A percentile compares a stretch with the other conserved stretches of the same genome.
Evolutionary conservation across 108 stramenopile genomes (phyloP).

Genomic region (Mediolabrus comicus): DNA sequence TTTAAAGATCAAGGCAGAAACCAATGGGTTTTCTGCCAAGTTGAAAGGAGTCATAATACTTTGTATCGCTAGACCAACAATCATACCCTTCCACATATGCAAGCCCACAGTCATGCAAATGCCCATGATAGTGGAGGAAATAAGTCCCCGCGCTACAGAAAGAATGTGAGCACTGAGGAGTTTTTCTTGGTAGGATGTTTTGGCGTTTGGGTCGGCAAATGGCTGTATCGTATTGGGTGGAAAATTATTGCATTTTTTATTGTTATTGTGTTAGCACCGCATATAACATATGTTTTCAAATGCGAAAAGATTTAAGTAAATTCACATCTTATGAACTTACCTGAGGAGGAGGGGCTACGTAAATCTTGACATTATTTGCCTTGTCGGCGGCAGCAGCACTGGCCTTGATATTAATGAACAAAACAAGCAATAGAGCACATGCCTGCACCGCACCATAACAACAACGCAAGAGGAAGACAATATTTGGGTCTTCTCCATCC

Average conservation of each 20-base stretch:
- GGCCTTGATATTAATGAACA: constrained; percentile 67
- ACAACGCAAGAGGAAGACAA: constrained; percentile 69
- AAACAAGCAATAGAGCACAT: constrained; percentile 53
- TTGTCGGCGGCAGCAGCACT: constrained; percentile 22
- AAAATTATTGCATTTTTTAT: no score
- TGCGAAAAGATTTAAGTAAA: not conserved
- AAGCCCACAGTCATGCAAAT: constrained; percentile 80
- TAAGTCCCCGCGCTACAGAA: constrained; percentile 51
- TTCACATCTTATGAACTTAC: no score
- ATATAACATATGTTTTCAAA: no score
- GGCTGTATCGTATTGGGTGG: constrained; percentile 42
- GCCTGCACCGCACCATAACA: constrained; percentile 70
- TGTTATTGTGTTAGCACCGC: no score
- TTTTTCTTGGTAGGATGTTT: constrained; percentile 75
- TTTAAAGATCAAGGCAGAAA: constrained; percentile 57
- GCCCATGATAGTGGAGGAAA: constrained; percentile 77
- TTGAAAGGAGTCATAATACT: constrained; percentile 84
- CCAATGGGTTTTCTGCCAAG: constrained; percentile 68
- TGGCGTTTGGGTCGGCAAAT: constrained; percentile 76
- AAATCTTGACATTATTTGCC: constrained; percentile 52
- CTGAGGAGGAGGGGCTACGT: constrained; percentile 78
- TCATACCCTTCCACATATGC: constrained; percentile 88
- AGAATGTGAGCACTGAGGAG: constrained; percentile 51
- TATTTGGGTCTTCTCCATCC: constrained; percentile 82
- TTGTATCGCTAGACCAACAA: constrained; percentile 86